phyloP scores from a whole-genome alignment of 352 stramenopile genomes.

The Phytophthora agathidicida region DNA sequence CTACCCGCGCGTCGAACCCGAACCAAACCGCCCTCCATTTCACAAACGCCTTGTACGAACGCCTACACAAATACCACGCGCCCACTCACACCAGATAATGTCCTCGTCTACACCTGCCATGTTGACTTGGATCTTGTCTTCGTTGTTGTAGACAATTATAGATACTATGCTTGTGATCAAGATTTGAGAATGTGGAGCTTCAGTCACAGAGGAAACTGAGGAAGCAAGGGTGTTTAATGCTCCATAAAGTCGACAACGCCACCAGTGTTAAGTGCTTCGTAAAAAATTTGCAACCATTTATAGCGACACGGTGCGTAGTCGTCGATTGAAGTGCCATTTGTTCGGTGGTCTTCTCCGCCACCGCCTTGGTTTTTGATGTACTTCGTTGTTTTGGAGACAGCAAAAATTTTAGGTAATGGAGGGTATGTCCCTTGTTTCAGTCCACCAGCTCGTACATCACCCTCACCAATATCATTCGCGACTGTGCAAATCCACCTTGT shows the following conservation, averaged over 20 bases:
- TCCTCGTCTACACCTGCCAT: too few species aligned
- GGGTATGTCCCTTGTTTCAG: background rate
- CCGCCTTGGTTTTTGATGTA: background rate
- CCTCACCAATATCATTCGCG: constrained; percentile 9
- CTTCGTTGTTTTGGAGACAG: background rate
- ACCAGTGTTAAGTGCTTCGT: background rate
- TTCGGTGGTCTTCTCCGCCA: constrained; percentile 8
- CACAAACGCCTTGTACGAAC: too few species aligned
- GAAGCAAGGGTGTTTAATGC: background rate
- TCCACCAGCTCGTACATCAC: background rate
- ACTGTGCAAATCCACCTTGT: constrained; percentile 1
- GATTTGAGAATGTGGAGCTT: too few species aligned
- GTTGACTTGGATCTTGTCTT: too few species aligned
- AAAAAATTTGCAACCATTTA: constrained; percentile 15
- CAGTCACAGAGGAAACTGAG: too few species aligned
- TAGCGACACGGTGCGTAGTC: background rate
- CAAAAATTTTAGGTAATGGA: background rate
- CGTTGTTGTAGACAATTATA: too few species aligned
- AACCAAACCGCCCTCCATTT: too few species aligned
- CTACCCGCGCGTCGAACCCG: too few species aligned
- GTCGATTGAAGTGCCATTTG: constrained; percentile 20
- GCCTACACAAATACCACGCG: too few species aligned
- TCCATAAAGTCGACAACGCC: background rate
- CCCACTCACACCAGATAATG: too few species aligned
- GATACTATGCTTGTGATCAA: too few species aligned